phyloP scores from a whole-genome alignment of 2,329 filamentous ascomycete genomes.

The Tolypocladium capitatum region DNA sequence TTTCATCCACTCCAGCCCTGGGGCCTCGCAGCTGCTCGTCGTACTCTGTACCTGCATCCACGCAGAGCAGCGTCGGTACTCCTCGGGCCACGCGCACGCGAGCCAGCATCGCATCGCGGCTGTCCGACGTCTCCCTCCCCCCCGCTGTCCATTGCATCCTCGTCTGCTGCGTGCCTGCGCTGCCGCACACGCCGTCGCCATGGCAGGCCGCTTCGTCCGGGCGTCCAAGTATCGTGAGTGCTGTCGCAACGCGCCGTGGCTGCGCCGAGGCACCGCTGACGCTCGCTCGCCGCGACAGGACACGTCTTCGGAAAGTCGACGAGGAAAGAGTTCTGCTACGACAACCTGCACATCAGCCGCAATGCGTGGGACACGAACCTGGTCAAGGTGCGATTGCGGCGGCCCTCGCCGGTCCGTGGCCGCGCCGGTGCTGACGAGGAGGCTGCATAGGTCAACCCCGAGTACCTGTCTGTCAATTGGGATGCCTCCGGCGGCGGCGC shows the following conservation, averaged over 20 bases:
- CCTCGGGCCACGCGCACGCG: slow-evolving; percentile 1
- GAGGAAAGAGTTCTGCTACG: slow-evolving; percentile 96
- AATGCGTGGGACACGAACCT: slow-evolving; percentile 99
- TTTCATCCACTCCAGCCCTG: not conserved
- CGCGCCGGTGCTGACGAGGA: slow-evolving; percentile 5
- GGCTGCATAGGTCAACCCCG: slow-evolving; percentile 64
- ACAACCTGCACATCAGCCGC: slow-evolving; percentile 90
- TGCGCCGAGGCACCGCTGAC: not conserved
- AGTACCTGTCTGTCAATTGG: slow-evolving; percentile 97
- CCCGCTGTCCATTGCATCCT: not conserved
- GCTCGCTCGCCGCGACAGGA: slow-evolving; percentile 39
- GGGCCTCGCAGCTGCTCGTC: not conserved
- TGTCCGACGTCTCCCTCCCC: slow-evolving; percentile 7
- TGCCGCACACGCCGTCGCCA: slow-evolving; percentile 18
- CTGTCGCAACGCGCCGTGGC: not conserved
- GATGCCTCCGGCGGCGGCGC: slow-evolving; percentile 90
- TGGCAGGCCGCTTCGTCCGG: slow-evolving; percentile 54
- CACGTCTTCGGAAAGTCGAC: slow-evolving; percentile 96
- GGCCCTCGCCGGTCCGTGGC: not conserved
- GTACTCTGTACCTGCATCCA: not conserved
- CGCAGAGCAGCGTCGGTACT: not conserved
- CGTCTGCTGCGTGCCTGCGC: slow-evolving; percentile 2
- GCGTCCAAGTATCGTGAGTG: slow-evolving; percentile 55
- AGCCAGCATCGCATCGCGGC: slow-evolving; percentile 1
- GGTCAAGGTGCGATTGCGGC: slow-evolving; percentile 58